These are phyloP conservation scores for Gracilaria domingensis DNA, from an alignment of 23 red algal species.

Conservation along the genomic window DNA sequence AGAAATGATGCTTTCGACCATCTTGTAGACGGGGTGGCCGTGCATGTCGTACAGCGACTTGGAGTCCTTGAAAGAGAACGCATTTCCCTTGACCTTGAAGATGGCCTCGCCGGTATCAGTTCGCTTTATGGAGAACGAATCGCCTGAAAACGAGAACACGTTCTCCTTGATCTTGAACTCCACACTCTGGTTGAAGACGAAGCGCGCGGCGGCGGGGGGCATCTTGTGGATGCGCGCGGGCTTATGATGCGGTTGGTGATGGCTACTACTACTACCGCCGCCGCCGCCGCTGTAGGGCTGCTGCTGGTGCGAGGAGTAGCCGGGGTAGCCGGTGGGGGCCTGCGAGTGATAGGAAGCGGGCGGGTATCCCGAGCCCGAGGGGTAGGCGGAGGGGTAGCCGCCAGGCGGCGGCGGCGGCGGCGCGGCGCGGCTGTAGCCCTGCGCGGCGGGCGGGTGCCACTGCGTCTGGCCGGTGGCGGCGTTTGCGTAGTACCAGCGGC, in stretches of 20 bases:
- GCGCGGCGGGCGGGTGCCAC: slow-evolving; percentile 40
- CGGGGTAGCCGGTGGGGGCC: slow-evolving; percentile 8
- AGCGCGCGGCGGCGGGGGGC: slow-evolving; percentile 43
- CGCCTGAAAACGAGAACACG: slow-evolving; percentile 66
- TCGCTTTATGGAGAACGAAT: slow-evolving; percentile 61
- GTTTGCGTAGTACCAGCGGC: slow-evolving; percentile 58
- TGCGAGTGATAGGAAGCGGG: background rate
- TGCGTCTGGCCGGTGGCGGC: slow-evolving; percentile 43
- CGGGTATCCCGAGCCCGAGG: too few species aligned
- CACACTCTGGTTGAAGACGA: slow-evolving; percentile 54
- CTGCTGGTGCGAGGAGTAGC: slow-evolving; percentile 18
- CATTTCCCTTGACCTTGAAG: slow-evolving; percentile 74
- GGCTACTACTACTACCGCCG: background rate
- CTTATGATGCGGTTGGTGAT: background rate
- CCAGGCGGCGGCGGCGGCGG: slow-evolving; percentile 33
- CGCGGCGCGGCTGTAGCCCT: background rate
- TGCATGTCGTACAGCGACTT: slow-evolving; percentile 64
- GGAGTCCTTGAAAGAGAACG: slow-evolving; percentile 69
- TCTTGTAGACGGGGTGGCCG: slow-evolving; percentile 61
- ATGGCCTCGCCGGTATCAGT: slow-evolving; percentile 43
- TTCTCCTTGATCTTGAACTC: slow-evolving; percentile 79
- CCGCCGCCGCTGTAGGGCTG: too few species aligned
- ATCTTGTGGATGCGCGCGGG: background rate
- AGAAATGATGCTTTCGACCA: slow-evolving; percentile 48
- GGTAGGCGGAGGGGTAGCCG: too few species aligned